Evolutionary conservation across 1,284 basidiomycete species (phyloP), one percentile per base, ranked within the genome.

Genomic region (Microbotryum violaceum): DNA sequence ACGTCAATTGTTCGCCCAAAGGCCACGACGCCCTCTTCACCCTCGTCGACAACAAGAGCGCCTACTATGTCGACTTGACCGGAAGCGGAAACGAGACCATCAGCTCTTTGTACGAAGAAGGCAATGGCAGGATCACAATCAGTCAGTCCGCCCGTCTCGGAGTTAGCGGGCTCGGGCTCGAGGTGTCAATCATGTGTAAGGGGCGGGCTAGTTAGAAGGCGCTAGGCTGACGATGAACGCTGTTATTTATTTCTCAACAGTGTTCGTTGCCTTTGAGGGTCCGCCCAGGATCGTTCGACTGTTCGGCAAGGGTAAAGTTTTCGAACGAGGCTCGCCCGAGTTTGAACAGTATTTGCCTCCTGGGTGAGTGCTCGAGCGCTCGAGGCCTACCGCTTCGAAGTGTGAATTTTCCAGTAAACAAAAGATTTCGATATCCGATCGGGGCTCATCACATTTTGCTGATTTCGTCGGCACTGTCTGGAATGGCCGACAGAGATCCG

Each of bases 1-100:
- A 65, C 33, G 66, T 68, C 51, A 68, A 68, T 23, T 56, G 61
- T 12, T 60, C 55, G 37, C 61, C 66, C 29, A 65, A 63, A 56
- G 62, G 54, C 45, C 54, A 63, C 51, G 58, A 57, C 31, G 58
- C 53, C 18, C 37, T 42, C 37, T 66, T 69, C 57, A 37, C 62
- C 29, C 49, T 69, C 12, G 64, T 60, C 20, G 55, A 48, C 8
- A 54, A 64, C n/a, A 66, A 49, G 29, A 58, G 10, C 9, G 29
- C 44, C 21, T 62, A 57, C 60, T 68, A 64, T 45, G 53, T 63
- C 18, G 67, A 68, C 49, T 58, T 69, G 54, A 59, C 64, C 5
- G 66, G 64, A 18, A 59, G 56, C 16, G 67, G 67, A 10, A 67
- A 67, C 57, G 67, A 69, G 57, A 67, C 67, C 16, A 42, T 69